Conservation (phyloP, 495 filamentous ascomycete genomes). For the Hapsidospora chrysogenum region DNA sequence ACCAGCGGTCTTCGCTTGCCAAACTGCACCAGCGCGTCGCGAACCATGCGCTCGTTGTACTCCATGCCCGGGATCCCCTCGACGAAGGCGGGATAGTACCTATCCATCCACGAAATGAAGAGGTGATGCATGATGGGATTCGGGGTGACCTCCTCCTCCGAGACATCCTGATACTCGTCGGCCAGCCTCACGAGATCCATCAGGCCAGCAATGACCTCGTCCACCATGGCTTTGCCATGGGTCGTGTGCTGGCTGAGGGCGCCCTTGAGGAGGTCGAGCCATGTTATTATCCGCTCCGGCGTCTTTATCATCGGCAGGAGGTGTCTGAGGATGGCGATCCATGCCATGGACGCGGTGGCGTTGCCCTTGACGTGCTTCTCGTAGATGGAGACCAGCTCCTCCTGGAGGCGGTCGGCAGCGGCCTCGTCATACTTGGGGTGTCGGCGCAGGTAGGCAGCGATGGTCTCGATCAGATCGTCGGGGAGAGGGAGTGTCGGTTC, state of each 20-base stretch:
- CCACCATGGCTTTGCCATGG: slow-evolving; percentile 38
- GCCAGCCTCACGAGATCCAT: slow-evolving; percentile 41
- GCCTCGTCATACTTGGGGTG: slow-evolving; percentile 39
- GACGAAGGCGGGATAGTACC: slow-evolving; percentile 24
- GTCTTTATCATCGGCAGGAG: slow-evolving; percentile 41
- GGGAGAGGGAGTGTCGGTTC: slow-evolving; percentile 41
- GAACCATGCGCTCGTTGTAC: slow-evolving; percentile 35
- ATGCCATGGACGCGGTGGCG: slow-evolving; percentile 37
- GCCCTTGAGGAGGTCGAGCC: slow-evolving; percentile 50
- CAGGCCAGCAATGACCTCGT: slow-evolving; percentile 39
- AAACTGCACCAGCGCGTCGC: slow-evolving; percentile 36
- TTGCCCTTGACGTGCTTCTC: slow-evolving; percentile 34
- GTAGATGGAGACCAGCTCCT: slow-evolving; percentile 46
- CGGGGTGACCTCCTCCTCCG: slow-evolving; percentile 15
- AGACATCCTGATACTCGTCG: slow-evolving; percentile 27
- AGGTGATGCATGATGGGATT: slow-evolving; percentile 33
- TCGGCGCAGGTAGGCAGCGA: slow-evolving; percentile 44
- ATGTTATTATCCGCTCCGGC: slow-evolving; percentile 35
- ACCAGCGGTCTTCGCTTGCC: slow-evolving; percentile 55
- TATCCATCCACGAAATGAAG: slow-evolving; percentile 41
- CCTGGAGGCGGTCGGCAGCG: slow-evolving; percentile 43
- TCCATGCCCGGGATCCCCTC: slow-evolving; percentile 26
- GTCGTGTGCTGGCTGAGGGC: slow-evolving; percentile 34
- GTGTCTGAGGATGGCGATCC: slow-evolving; percentile 40
- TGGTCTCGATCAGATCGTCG: slow-evolving; percentile 35